Evolutionary conservation across 2,329 filamentous ascomycete species (phyloP).

Genomic region (Aspergillus ibericus): DNA sequence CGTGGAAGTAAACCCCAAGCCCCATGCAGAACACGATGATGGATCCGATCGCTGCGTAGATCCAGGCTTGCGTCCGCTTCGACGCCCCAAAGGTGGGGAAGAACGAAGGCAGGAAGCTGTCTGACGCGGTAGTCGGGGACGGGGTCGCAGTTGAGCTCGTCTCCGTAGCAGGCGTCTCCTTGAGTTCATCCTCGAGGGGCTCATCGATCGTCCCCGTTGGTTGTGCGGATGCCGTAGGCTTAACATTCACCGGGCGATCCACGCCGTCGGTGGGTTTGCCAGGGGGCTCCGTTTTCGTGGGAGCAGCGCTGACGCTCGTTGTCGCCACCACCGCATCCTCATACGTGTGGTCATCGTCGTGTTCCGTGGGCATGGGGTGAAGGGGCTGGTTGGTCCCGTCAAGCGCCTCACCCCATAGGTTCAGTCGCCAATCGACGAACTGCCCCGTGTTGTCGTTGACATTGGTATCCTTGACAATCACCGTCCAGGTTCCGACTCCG

Average conservation of each 20-base stretch:
- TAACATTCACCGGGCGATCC: slow-evolving; percentile 63
- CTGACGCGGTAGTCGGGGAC: slow-evolving; percentile 39
- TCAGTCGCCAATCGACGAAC: slow-evolving; percentile 89
- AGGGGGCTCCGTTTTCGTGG: slow-evolving; percentile 47
- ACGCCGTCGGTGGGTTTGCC: slow-evolving; percentile 62
- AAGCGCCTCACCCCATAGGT: slow-evolving; percentile 87
- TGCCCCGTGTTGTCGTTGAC: slow-evolving; percentile 74
- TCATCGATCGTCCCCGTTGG: slow-evolving; percentile 21
- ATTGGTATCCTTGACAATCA: slow-evolving; percentile 81
- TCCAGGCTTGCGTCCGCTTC: slow-evolving; percentile 87
- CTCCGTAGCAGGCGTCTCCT: slow-evolving; percentile 30
- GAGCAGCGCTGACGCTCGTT: slow-evolving; percentile 57
- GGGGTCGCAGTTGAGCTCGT: slow-evolving; percentile 31
- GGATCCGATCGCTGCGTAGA: slow-evolving; percentile 80
- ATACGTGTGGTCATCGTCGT: slow-evolving; percentile 82
- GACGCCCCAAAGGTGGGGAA: slow-evolving; percentile 89
- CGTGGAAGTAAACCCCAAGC: slow-evolving; percentile 76
- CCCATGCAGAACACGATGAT: slow-evolving; percentile 81
- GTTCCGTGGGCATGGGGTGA: slow-evolving; percentile 76
- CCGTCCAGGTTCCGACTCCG: slow-evolving; percentile 84
- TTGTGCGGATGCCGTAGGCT: slow-evolving; percentile 46
- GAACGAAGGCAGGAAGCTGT: slow-evolving; percentile 73
- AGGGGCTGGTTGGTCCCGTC: slow-evolving; percentile 71
- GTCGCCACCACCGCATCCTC: slow-evolving; percentile 62
- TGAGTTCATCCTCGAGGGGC: not conserved